Conservation (phyloP, 73 alveolate species). For the Paramecium primaurelia region DNA sequence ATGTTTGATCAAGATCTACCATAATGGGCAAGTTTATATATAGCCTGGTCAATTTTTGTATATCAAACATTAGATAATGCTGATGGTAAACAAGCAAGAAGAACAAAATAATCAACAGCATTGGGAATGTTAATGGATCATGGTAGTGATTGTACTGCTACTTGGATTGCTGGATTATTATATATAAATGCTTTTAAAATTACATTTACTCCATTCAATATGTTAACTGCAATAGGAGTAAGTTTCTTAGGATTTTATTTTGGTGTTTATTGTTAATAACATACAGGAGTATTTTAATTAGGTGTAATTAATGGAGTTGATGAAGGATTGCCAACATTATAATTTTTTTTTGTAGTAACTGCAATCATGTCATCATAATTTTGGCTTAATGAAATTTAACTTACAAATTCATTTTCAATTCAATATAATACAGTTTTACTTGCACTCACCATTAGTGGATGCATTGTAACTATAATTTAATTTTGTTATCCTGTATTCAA, state of each 20-base stretch:
- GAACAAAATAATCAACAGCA: conserved; percentile 68
- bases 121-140: conserved; percentile 76
- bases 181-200: conserved; percentile 3
- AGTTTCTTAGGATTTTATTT: conserved; percentile 30
- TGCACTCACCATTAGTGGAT: neutral
- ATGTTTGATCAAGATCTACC: conserved; percentile 51
- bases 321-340: conserved; percentile 59
- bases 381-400: neutral
- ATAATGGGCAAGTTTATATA: conserved; percentile 35
- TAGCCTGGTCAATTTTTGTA: conserved; percentile 1
- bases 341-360: neutral
- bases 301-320: conserved; percentile 56
- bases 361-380: neutral
- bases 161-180: conserved; percentile 57
- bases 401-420: neutral
- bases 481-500: conserved; percentile 1
- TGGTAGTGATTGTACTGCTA: conserved; percentile 73
- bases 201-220: neutral
- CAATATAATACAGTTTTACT: neutral
- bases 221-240: neutral
- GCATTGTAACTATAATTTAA: neutral
- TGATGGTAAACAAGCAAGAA: conserved; percentile 76
- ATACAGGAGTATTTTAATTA: conserved; percentile 48
- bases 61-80: conserved; percentile 67
- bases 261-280: conserved; percentile 44